phyloP scores from a whole-genome alignment of 2,329 filamentous ascomycete genomes.

The Zymoseptoria ardabiliae region DNA sequence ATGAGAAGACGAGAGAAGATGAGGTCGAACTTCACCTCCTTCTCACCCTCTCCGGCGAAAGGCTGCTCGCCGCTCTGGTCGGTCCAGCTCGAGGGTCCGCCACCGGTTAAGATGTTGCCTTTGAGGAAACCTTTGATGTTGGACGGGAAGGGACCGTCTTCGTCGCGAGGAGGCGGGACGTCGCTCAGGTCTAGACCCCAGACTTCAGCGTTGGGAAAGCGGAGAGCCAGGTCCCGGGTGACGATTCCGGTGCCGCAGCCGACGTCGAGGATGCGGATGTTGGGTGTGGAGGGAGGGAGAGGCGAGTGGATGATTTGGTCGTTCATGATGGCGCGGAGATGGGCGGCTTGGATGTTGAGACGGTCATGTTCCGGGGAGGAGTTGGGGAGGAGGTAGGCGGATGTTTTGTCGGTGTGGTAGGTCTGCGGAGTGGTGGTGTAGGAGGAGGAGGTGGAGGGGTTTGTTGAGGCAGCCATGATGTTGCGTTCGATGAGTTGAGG shows the following conservation, averaged over 20 bases:
- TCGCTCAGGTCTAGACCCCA: constrained; percentile 30
- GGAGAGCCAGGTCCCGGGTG: constrained; percentile 21
- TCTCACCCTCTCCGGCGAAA: not conserved
- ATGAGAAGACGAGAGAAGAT: constrained; percentile 20
- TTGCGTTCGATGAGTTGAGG: too few relatives aligned
- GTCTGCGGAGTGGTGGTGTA: not conserved
- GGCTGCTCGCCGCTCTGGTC: not conserved
- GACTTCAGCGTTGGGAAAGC: constrained; percentile 23
- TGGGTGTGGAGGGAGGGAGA: not conserved
- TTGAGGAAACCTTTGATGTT: constrained; percentile 8
- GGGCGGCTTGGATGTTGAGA: constrained; percentile 16
- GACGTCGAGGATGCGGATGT: not conserved
- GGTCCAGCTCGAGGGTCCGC: not conserved
- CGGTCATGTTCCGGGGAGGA: constrained; percentile 15
- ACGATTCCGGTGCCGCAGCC: constrained; percentile 22
- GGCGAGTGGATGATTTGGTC: constrained; percentile 16
- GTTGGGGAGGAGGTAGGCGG: constrained; percentile 11
- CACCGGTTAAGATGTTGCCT: constrained; percentile 7
- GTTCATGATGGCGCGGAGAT: constrained; percentile 17
- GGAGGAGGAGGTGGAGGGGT: constrained; percentile 1
- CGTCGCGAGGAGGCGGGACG: constrained; percentile 17
- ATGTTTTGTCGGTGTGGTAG: constrained; percentile 9
- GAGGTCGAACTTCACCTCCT: constrained; percentile 11
- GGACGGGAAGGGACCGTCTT: not conserved
- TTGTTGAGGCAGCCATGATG: not conserved